Evolutionary conservation across 2,329 filamentous ascomycete genomes (phyloP).

Genomic region (Taxawa tesnikishii): DNA sequence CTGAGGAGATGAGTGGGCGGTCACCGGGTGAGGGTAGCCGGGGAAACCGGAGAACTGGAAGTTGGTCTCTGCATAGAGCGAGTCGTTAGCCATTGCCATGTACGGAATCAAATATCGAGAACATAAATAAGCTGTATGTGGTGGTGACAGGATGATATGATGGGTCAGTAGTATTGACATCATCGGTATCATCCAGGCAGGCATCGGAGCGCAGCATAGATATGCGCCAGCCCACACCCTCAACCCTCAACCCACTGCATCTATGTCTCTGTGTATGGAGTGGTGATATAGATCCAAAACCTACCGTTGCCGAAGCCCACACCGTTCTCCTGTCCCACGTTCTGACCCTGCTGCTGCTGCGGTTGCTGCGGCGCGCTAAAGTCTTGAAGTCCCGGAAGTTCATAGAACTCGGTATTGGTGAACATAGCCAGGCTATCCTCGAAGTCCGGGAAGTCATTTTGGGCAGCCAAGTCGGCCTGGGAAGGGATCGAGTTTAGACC

Average conservation of each 20-base stretch:
- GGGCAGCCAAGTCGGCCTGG: slow-evolving; percentile 45
- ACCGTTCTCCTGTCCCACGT: slow-evolving; percentile 5
- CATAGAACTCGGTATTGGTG: slow-evolving; percentile 47
- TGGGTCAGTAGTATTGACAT: no score
- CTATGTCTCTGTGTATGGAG: no score
- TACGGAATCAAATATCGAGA: no score
- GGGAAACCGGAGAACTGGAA: slow-evolving; percentile 36
- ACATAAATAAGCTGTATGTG: no score
- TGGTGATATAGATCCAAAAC: slow-evolving; percentile 1
- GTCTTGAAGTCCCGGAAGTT: slow-evolving; percentile 15
- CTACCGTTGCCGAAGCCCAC: slow-evolving; percentile 6
- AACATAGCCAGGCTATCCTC: slow-evolving; percentile 41
- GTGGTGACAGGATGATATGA: no score
- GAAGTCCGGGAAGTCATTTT: slow-evolving; percentile 42
- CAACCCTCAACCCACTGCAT: no score
- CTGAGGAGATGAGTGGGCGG: slow-evolving; percentile 12
- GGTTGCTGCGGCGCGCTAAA: slow-evolving; percentile 2
- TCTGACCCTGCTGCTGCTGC: slow-evolving; percentile 5
- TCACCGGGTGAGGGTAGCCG: slow-evolving; percentile 17
- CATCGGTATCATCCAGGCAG: not conserved
- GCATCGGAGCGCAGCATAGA: no score
- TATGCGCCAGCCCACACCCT: no score
- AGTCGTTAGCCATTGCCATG: no score
- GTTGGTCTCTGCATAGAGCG: slow-evolving; percentile 17
- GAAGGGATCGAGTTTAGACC: slow-evolving; percentile 64